Base-by-base conservation (phyloP, 1,284 basidiomycete species). In the Golubevia pallescens region DNA sequence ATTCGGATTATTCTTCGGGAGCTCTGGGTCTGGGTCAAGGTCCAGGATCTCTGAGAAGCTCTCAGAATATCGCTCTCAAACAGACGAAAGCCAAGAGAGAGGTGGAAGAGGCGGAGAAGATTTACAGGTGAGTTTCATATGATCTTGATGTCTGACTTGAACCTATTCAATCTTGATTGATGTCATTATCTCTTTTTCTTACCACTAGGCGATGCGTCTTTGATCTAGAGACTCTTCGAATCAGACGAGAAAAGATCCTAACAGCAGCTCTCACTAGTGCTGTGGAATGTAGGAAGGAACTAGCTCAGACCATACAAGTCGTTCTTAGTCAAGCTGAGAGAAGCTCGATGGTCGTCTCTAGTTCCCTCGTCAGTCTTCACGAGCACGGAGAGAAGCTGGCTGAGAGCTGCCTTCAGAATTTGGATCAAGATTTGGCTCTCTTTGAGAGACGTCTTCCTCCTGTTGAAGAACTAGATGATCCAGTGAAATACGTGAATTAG, bases 161-260 rank as follows among this genome's bases (percentile, higher is more conserved):
- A 21, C 56, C 56, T 14, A 21, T n/a, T 21, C 56, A 23, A 14
- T 2, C n/a, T 58, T 58, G 56, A 13, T n/a, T n/a, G n/a, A n/a
- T n/a, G 53, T 14, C 10, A 19, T 10, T 59, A 68, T 75, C 10
- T 79, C 81, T 69, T 69, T 71, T 54, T 72, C 69, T 8, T 84
- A 84, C 54, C 81, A 80, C 60, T 78, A 78, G 32, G 78, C 74
- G 34, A 71, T n/a, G n/a, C 34, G 34, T 84, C 64, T 82, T 83
- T 53, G 79, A 84, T 59, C 64, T 84, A 5, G 81, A 84, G 60
- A 84, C 81, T 21, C 65, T 82, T 14, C 73, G 80, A 8, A 58
- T 84, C 53, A 74, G 81, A 23, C 61, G 80, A 19, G 61, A 72
- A 23, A 70, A 79, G 67, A 78, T 77, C 56, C 66, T 84, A 10